Conservation (phyloP, 306 rosid genomes). For the Glycine tomentella region DNA sequence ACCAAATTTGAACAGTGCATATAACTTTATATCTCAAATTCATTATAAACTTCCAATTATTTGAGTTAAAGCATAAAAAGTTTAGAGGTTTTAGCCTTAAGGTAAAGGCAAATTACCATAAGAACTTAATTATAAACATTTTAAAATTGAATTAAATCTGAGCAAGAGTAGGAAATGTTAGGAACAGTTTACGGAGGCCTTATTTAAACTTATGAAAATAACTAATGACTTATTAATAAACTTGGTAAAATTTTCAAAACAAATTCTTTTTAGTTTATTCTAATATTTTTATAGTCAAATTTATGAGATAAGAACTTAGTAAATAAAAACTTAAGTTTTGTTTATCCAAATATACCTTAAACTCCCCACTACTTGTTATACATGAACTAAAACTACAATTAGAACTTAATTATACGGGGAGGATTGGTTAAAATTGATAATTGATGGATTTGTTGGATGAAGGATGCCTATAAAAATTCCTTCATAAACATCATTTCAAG, state of each 20-base stretch:
- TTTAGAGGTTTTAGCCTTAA: neutral
- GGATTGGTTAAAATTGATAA: neutral
- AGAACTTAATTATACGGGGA: neutral
- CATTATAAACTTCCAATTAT: neutral
- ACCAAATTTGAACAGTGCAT: neutral
- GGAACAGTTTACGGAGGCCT: too few species aligned
- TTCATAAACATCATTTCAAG: conserved; percentile 27
- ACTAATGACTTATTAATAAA: too few species aligned
- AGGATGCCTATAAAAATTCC: conserved; percentile 1
- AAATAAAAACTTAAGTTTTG: neutral
- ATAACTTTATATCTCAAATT: neutral
- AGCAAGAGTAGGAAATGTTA: neutral
- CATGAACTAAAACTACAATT: too few species aligned
- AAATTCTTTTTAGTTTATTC: neutral
- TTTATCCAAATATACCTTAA: too few species aligned
- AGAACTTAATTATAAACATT: neutral
- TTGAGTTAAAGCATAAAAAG: neutral
- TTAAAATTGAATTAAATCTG: neutral
- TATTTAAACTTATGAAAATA: neutral
- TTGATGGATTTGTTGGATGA: conserved; percentile 19
- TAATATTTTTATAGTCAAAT: neutral
- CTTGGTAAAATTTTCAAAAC: too few species aligned
- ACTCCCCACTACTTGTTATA: too few species aligned
- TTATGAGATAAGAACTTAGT: neutral
- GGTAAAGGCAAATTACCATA: neutral